Evolutionary conservation across 257 asterid species (phyloP).

Genomic region (Nicotiana knightiana): DNA sequence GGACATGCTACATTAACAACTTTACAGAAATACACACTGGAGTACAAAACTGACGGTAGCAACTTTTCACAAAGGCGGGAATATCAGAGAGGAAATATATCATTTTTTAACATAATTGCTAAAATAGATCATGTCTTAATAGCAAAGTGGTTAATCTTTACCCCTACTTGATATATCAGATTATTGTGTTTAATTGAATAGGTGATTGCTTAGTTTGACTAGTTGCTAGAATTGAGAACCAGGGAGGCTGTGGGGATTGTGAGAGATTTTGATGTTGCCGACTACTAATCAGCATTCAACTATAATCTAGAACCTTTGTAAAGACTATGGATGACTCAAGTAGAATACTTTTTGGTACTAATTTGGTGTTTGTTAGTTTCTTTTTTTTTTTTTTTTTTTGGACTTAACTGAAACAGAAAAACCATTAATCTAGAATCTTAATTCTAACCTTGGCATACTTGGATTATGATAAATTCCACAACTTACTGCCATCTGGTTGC

Average conservation of each 20-base stretch:
- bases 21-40: background rate
- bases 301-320: background rate
- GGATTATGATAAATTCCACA: too few relatives aligned
- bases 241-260: background rate
- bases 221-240: constrained; percentile 3
- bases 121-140: background rate
- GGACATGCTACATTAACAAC: background rate
- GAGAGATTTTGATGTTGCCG: background rate
- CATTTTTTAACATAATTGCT: background rate
- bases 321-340: background rate
- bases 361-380: background rate
- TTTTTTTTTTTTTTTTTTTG: background rate
- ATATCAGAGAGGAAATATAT: background rate
- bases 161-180: background rate
- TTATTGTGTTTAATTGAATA: background rate
- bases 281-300: background rate
- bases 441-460: background rate
- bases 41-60: background rate
- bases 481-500: background rate
- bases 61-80: background rate
- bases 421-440: background rate
- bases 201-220: background rate
- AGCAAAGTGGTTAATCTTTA: background rate
- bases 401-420: background rate
- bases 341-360: background rate